Evolutionary conservation across 106 monocot genomes (phyloP), one percentile per base, ranked within the genome.

Genomic region (Dendrobium chrysotoxum): DNA sequence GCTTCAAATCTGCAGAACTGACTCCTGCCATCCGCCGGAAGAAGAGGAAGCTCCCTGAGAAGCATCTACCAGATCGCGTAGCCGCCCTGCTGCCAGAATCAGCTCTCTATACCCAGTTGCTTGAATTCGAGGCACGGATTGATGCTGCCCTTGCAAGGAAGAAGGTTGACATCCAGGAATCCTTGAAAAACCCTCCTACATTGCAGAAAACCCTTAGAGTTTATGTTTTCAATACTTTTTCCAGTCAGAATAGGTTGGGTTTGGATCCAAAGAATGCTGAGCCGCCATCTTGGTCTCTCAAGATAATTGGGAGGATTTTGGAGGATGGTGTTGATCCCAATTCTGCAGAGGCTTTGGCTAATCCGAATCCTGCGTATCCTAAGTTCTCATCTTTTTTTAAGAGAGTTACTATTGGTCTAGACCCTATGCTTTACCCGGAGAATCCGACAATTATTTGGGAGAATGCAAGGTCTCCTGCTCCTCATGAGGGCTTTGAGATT

Each of bases 1-100:
- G 55, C 50, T 88, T 89, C 82, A 91, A 87, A 72, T 65, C 84
- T 26, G 85, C 88, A 40, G 98, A 99, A 75, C 86, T 99, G 40
- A 84, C 98, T 65, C 91, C 98, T 4, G 98, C 95, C 8, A 90
- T 95, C 42, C 82, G 92, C 5, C 83, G 93, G 40, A 95, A 93
- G 91, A 99, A 99, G 88, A 91, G 92, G 65, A 99, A 93, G 90
- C 89, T 95, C 75, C 93, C 91, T 2, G 98, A 99, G 81, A 99
- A 95, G 84, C 85, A 91, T 71, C 88, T 99, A 5, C 98, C 98
- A 0, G 98, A 99, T 35, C 89, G 98, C 9, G 98, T 99, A 17
- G 98, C 98, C 0, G 92, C 94, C 4, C 88, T 99, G 25, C 84
- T 99, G 13, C 98, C 98, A 0, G 98, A 99, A 73, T 99, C 98